Percentiles rank a stretch among this genome's conserved stretches.
phyloP scores from a whole-genome alignment of 225 moss, liverwort and hornwort genomes.

The Polytrichum formosum region DNA sequence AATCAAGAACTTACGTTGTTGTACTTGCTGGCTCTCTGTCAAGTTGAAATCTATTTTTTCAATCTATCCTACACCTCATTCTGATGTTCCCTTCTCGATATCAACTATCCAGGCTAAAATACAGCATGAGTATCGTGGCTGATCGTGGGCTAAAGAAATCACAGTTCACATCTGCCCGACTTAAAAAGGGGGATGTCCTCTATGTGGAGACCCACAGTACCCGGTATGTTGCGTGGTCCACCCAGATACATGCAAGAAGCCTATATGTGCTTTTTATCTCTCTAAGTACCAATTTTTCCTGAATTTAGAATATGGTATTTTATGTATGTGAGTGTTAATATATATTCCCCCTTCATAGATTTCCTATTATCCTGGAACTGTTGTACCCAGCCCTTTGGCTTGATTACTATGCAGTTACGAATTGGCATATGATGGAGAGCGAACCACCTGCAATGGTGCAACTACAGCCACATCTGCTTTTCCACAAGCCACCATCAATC shows the following conservation, averaged over 20 bases:
- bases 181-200: slow-evolving; percentile 88
- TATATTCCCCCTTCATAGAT: too few species aligned
- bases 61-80: not conserved
- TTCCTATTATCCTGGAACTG: too few species aligned
- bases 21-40: too few species aligned
- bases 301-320: too few species aligned
- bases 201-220: slow-evolving; percentile 82
- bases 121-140: slow-evolving; percentile 92
- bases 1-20: too few species aligned
- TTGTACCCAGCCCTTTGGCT: too few species aligned
- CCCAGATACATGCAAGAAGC: too few species aligned
- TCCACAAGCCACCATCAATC: slow-evolving; percentile 29
- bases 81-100: not conserved
- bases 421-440: slow-evolving; percentile 57
- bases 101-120: slow-evolving; percentile 65
- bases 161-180: slow-evolving; percentile 92
- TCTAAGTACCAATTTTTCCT: too few species aligned
- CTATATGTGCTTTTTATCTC: too few species aligned
- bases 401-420: slow-evolving; percentile 42
- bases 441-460: slow-evolving; percentile 44
- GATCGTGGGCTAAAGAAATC: slow-evolving; percentile 93
- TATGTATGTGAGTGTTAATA: too few species aligned
- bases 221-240: slow-evolving; percentile 37
- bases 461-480: slow-evolving; percentile 42
- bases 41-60: too few species aligned